Conservation (phyloP, 495 filamentous ascomycete species). For the Talaromyces borbonicus region DNA sequence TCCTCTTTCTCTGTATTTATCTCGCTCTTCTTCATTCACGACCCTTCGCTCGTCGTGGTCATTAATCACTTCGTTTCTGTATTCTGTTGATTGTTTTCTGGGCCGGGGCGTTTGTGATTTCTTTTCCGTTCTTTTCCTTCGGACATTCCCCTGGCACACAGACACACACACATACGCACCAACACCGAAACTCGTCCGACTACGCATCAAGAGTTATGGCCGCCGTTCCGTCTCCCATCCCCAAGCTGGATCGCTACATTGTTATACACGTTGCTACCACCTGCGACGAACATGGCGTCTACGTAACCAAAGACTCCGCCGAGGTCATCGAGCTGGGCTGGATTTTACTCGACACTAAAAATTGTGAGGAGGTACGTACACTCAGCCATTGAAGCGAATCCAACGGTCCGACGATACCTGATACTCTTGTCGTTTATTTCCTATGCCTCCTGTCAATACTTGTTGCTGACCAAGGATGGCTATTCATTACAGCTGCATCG, state of each 20-base stretch:
- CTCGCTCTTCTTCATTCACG: constrained; percentile 12
- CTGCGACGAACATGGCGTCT: constrained; percentile 97
- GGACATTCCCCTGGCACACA: constrained; percentile 6
- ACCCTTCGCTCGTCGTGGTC: constrained; percentile 19
- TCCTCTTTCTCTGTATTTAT: constrained; percentile 22
- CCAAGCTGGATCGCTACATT: constrained; percentile 86
- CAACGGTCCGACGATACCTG: too few species aligned
- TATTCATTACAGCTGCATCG: constrained; percentile 61
- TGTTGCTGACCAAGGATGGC: constrained; percentile 9
- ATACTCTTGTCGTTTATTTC: background rate
- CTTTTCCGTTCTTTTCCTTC: constrained; percentile 13
- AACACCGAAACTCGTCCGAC: too few species aligned
- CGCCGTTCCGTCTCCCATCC: constrained; percentile 39
- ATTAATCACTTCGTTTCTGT: constrained; percentile 22
- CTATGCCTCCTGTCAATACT: constrained; percentile 9
- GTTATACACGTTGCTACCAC: constrained; percentile 98
- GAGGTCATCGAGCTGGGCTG: constrained; percentile 98
- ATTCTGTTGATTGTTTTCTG: constrained; percentile 12
- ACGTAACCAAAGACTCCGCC: constrained; percentile 97
- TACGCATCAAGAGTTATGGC: too few species aligned
- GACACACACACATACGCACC: constrained; percentile 14
- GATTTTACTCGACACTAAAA: constrained; percentile 88
- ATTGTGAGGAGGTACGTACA: constrained; percentile 85
- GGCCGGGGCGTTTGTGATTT: constrained; percentile 24
- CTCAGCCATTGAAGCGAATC: background rate